phyloP scores from a whole-genome alignment of 345 rosid genomes.

The Hibiscus tridactylites region DNA sequence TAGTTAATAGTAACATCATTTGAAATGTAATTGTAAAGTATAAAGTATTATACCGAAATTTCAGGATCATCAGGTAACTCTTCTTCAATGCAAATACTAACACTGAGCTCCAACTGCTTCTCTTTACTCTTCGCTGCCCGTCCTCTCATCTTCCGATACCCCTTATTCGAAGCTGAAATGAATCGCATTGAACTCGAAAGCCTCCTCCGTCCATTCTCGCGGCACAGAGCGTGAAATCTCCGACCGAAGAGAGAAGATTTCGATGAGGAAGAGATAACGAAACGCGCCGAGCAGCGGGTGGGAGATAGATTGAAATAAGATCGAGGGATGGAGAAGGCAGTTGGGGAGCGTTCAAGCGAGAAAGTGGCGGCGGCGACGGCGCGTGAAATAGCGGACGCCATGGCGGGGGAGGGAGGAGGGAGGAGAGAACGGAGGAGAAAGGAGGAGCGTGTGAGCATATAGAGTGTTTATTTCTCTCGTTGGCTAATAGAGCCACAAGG shows the following conservation, averaged over 20 bases:
- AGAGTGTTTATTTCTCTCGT: neutral
- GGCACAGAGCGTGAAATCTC: conserved; percentile 30
- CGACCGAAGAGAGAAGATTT: conserved; percentile 20
- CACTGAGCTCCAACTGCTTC: conserved; percentile 65
- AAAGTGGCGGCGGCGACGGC: conserved; percentile 17
- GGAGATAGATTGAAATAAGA: conserved; percentile 10
- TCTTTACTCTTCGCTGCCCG: conserved; percentile 37
- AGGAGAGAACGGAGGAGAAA: conserved; percentile 37
- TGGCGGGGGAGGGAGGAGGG: conserved; percentile 20
- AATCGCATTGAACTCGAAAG: conserved; percentile 12
- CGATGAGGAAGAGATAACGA: conserved; percentile 5
- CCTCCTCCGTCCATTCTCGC: conserved; percentile 18
- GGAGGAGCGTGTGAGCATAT: conserved; percentile 39
- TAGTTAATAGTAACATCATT: neutral
- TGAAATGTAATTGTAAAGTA: neutral
- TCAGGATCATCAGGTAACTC: conserved; percentile 80
- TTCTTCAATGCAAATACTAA: conserved; percentile 77
- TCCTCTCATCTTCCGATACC: conserved; percentile 52
- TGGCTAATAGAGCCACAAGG: neutral
- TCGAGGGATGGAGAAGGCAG: conserved; percentile 1
- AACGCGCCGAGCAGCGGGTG: conserved; percentile 10
- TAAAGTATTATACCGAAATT: conserved; percentile 39
- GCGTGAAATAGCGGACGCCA: conserved; percentile 54
- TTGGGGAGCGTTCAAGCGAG: no score
- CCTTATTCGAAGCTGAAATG: conserved; percentile 47